These are phyloP conservation scores for Colletotrichum graminicola DNA, from an alignment of 2,329 filamentous ascomycete genomes.

Conservation along the genomic window DNA sequence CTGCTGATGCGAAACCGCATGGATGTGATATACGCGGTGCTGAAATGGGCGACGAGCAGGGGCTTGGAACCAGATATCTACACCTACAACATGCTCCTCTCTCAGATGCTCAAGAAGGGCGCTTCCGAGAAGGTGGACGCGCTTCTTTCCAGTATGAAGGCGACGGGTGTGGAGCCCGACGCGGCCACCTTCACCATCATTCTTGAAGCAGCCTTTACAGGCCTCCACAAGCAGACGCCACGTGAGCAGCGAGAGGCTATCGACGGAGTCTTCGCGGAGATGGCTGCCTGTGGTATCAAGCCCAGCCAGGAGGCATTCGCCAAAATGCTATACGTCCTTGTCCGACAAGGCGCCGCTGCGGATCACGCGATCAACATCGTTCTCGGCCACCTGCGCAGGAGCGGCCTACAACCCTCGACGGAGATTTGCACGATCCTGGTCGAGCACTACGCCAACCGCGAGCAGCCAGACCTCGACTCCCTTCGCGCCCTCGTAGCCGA, in stretches of 20 bases:
- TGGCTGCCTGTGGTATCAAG: constrained; percentile 68
- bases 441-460: constrained; percentile 72
- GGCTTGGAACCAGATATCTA: constrained; percentile 68
- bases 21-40: constrained; percentile 63
- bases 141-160: constrained; percentile 71
- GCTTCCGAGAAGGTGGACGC: constrained; percentile 61
- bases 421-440: constrained; percentile 83
- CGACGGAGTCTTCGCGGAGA: constrained; percentile 66
- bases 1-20: constrained; percentile 65
- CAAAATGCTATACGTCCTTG: constrained; percentile 76
- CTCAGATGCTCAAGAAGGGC: constrained; percentile 65
- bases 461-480: constrained; percentile 69
- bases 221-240: constrained; percentile 55
- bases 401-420: constrained; percentile 65
- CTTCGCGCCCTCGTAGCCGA: constrained; percentile 73
- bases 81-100: constrained; percentile 79
- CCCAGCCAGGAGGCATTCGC: constrained; percentile 75
- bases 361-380: constrained; percentile 69
- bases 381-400: constrained; percentile 70
- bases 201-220: constrained; percentile 68
- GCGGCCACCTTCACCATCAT: constrained; percentile 80
- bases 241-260: constrained; percentile 67
- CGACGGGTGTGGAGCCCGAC: constrained; percentile 68
- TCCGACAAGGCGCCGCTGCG: constrained; percentile 58
- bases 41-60: constrained; percentile 70